phyloP scores from a whole-genome alignment of 2,329 filamentous ascomycete species.

The Pseudogymnoascus sp. region DNA sequence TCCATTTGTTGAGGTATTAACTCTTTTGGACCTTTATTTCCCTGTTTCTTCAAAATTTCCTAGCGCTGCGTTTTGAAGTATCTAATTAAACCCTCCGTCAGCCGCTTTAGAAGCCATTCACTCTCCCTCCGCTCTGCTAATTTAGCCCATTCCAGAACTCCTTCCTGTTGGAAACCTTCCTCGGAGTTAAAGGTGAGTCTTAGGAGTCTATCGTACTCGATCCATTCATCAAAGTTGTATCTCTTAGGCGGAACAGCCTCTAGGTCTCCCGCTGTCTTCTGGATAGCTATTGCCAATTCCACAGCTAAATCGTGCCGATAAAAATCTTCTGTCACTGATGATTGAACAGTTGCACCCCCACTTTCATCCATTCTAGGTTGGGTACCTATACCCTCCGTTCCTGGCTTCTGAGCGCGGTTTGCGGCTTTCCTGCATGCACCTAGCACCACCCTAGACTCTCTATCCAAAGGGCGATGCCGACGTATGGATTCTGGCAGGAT shows the following conservation, averaged over 20 bases:
- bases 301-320: slow-evolving; percentile 18
- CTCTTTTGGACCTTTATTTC: slow-evolving; percentile 15
- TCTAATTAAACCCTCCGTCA: slow-evolving; percentile 55
- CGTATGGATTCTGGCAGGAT: slow-evolving; percentile 54
- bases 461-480: slow-evolving; percentile 43
- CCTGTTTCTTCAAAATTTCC: slow-evolving; percentile 27
- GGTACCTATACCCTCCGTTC: background rate
- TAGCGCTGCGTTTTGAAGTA: slow-evolving; percentile 14
- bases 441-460: slow-evolving; percentile 40
- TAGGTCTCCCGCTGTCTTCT: slow-evolving; percentile 57
- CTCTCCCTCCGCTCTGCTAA: slow-evolving; percentile 55
- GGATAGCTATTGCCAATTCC: slow-evolving; percentile 64
- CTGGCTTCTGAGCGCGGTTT: slow-evolving; percentile 49
- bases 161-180: slow-evolving; percentile 47
- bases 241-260: slow-evolving; percentile 49
- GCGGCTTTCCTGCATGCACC: slow-evolving; percentile 45
- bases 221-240: slow-evolving; percentile 82
- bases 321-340: slow-evolving; percentile 26
- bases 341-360: slow-evolving; percentile 22
- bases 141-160: slow-evolving; percentile 62
- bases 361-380: background rate
- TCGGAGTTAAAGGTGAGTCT: slow-evolving; percentile 29
- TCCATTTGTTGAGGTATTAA: background rate
- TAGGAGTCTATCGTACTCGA: slow-evolving; percentile 43
- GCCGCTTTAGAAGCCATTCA: slow-evolving; percentile 59